Percentiles rank a stretch among this genome's conserved stretches.
Evolutionary conservation across 768 basidiomycete species (phyloP).

Genomic region (Xanthoconium stramineum): DNA sequence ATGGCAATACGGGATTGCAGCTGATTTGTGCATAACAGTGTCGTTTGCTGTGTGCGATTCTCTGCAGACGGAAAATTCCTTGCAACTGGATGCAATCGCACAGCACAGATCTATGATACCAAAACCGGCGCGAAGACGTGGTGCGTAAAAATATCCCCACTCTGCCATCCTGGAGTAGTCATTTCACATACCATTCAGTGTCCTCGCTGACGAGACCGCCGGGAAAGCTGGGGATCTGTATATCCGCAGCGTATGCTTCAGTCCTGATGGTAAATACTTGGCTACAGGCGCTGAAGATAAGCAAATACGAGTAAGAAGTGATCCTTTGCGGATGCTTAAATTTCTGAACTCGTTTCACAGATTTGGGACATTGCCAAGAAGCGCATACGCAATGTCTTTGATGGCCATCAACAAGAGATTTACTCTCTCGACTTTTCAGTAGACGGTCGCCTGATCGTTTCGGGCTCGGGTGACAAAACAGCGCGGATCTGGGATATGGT

Average conservation of each 20-base stretch:
- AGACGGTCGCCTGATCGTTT: conserved; percentile 85
- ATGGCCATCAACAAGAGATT: conserved; percentile 90
- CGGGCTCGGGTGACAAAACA: conserved; percentile 77
- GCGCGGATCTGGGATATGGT: conserved; percentile 71
- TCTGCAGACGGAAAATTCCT: conserved; percentile 91
- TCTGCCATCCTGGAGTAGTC: conserved; percentile 4
- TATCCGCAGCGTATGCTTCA: conserved; percentile 82
- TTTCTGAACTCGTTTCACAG: conserved; percentile 37
- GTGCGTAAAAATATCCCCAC: conserved; percentile 41
- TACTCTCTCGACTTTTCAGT: conserved; percentile 89
- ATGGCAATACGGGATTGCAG: neutral
- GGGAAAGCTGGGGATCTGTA: conserved; percentile 80
- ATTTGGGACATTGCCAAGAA: conserved; percentile 90
- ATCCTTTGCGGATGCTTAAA: neutral
- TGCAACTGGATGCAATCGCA: conserved; percentile 95
- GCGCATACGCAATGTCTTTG: conserved; percentile 74
- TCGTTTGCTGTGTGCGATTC: conserved; percentile 89
- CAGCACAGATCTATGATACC: conserved; percentile 93
- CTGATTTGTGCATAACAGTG: conserved; percentile 39
- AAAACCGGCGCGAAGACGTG: conserved; percentile 83
- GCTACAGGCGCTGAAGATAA: conserved; percentile 90
- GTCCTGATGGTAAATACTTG: conserved; percentile 65
- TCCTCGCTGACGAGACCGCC: conserved; percentile 74
- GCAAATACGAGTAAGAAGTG: conserved; percentile 70
- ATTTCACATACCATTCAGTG: conserved; percentile 38